phyloP scores from a whole-genome alignment of 805 yeast genomes.

The Ogataea pini region DNA sequence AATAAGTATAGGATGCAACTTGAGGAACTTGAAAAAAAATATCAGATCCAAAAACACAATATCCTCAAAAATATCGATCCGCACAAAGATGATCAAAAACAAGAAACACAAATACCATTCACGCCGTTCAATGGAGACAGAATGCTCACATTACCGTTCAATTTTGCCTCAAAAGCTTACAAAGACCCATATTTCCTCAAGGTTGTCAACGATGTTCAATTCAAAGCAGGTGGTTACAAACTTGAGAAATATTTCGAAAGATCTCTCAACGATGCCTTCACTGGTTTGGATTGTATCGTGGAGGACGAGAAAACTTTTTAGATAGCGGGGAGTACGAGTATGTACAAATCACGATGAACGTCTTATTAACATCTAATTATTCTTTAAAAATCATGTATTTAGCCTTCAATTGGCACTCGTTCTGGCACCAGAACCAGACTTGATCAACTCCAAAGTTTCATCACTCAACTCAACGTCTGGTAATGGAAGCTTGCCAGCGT shows the following conservation, averaged over 20 bases:
- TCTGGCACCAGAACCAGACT: constrained; percentile 75
- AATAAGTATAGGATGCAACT: constrained; percentile 63
- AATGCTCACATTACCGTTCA: constrained; percentile 52
- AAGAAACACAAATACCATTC: constrained; percentile 53
- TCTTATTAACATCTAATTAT: not conserved
- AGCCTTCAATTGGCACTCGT: constrained; percentile 49
- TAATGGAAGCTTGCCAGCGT: constrained; percentile 41
- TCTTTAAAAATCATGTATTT: no score
- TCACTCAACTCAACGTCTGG: constrained; percentile 59
- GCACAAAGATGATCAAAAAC: constrained; percentile 36
- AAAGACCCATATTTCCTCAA: constrained; percentile 58
- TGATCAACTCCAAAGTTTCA: constrained; percentile 57
- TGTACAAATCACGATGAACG: constrained; percentile 1
- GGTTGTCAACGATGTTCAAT: constrained; percentile 54
- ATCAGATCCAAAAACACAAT: constrained; percentile 30
- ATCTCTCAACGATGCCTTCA: constrained; percentile 83
- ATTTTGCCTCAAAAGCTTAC: constrained; percentile 40
- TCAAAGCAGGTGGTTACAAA: constrained; percentile 83
- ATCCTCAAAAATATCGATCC: constrained; percentile 28
- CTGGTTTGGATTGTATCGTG: constrained; percentile 83
- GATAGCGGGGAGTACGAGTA: not conserved
- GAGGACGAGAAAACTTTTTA: constrained; percentile 49
- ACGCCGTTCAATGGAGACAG: constrained; percentile 95
- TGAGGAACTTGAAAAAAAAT: constrained; percentile 38
- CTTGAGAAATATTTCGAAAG: constrained; percentile 68